Evolutionary conservation across 1,139 yeast genomes (phyloP).

Genomic region (Sugiyamaella castrensis): DNA sequence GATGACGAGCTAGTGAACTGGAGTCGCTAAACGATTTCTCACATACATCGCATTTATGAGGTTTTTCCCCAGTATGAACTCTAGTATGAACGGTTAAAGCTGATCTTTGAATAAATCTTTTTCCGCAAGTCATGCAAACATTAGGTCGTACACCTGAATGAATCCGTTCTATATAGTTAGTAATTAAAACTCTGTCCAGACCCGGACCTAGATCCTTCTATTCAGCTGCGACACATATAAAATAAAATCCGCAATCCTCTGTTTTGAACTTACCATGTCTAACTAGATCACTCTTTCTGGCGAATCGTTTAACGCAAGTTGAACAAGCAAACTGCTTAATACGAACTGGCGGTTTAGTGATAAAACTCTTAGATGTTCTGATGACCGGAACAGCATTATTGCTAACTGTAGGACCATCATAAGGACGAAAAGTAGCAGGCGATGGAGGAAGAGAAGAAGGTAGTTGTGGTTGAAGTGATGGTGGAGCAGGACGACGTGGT

Average conservation of each 20-base stretch:
- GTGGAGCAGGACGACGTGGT: too few relatives aligned
- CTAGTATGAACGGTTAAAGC: conserved; percentile 70
- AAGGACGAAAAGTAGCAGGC: not conserved
- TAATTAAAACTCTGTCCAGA: not conserved
- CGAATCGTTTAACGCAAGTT: conserved; percentile 45
- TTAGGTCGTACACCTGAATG: conserved; percentile 75
- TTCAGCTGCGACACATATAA: too few relatives aligned
- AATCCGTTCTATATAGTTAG: conserved; percentile 50
- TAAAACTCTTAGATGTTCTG: not conserved
- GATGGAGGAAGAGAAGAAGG: conserved; percentile 8
- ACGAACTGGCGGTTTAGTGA: too few relatives aligned
- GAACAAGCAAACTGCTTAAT: conserved; percentile 28
- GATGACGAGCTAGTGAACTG: conserved; percentile 41
- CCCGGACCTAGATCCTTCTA: too few relatives aligned
- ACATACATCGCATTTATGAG: conserved; percentile 40
- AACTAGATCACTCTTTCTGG: conserved; percentile 60
- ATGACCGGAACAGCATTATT: not conserved
- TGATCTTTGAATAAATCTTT: conserved; percentile 65
- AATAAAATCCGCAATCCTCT: not conserved
- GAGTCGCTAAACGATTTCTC: conserved; percentile 41
- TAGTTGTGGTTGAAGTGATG: not conserved
- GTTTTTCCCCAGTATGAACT: conserved; percentile 85
- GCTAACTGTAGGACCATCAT: not conserved
- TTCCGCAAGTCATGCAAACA: conserved; percentile 41
- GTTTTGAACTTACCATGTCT: conserved; percentile 46